Percentiles rank a stretch among this genome's conserved stretches.
Conservation (phyloP, 2,329 filamentous ascomycete species). For the Exophiala oligosperma region DNA sequence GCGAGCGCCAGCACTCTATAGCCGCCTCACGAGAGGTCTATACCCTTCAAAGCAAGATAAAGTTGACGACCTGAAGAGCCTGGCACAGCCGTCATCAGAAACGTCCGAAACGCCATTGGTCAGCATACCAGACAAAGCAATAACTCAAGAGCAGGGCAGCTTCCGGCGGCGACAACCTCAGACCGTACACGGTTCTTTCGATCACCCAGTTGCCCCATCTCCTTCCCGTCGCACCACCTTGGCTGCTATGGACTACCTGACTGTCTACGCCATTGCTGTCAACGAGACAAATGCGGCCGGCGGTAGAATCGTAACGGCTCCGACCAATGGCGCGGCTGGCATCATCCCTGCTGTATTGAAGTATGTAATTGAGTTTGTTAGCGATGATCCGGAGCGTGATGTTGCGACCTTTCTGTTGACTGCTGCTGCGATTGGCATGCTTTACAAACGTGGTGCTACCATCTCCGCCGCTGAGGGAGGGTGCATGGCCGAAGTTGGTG, state of each 20-base stretch:
- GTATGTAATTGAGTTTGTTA: slow-evolving; percentile 24
- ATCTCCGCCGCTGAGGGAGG: slow-evolving; percentile 26
- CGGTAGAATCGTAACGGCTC: no score
- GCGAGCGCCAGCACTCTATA: slow-evolving; percentile 22
- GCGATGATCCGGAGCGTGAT: slow-evolving; percentile 25
- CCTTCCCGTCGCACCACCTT: slow-evolving; percentile 19
- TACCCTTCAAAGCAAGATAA: slow-evolving; percentile 15
- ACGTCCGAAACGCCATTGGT: no score
- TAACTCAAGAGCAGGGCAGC: no score
- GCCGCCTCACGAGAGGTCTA: slow-evolving; percentile 23
- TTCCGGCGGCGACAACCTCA: no score
- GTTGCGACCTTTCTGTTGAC: slow-evolving; percentile 24
- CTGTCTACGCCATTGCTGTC: slow-evolving; percentile 24
- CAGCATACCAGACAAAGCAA: no score
- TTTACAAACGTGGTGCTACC: slow-evolving; percentile 26
- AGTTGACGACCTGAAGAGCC: no score
- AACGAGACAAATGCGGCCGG: slow-evolving; percentile 21
- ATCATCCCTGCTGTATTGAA: slow-evolving; percentile 27
- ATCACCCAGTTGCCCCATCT: slow-evolving; percentile 19
- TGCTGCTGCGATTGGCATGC: slow-evolving; percentile 24
- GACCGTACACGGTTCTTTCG: slow-evolving; percentile 15
- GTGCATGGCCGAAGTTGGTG: slow-evolving; percentile 27
- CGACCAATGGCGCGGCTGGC: slow-evolving; percentile 20
- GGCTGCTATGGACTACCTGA: slow-evolving; percentile 25
- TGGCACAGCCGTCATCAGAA: no score